These are phyloP conservation scores for Colletotrichum incanum DNA, from an alignment of 2,329 filamentous ascomycete species.

Conservation along the genomic window DNA sequence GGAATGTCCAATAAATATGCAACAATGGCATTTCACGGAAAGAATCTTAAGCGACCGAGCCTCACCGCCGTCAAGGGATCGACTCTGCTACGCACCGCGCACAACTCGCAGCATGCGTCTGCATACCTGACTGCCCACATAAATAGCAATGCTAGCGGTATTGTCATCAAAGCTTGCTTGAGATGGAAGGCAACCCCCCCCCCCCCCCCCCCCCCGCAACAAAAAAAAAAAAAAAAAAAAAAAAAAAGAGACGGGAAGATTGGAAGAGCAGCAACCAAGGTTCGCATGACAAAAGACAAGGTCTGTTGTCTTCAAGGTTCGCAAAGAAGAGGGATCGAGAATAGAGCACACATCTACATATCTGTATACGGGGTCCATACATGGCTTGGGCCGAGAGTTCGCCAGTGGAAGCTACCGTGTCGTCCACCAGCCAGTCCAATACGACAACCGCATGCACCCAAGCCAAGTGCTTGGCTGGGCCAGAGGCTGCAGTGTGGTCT, in stretches of 20 bases:
- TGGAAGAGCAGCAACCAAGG: background rate
- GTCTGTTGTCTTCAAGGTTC: background rate
- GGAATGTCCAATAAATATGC: too few species aligned
- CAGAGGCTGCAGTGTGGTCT: background rate
- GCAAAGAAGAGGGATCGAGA: background rate
- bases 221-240: background rate
- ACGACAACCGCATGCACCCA: background rate
- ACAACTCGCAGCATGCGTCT: too few species aligned
- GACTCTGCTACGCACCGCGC: background rate
- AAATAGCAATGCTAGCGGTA: too few species aligned
- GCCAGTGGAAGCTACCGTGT: background rate
- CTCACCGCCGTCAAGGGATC: background rate
- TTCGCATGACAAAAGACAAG: background rate
- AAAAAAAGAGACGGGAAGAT: constrained; percentile 4
- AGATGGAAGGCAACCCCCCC: too few species aligned
- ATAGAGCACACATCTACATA: background rate
- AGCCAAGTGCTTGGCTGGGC: background rate
- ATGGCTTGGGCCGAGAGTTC: background rate
- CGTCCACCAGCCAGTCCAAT: background rate
- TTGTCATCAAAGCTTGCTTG: too few species aligned
- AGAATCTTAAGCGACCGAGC: too few species aligned
- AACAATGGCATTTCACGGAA: too few species aligned
- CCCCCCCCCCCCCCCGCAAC: too few species aligned
- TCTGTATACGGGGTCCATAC: background rate
- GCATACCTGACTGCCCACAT: too few species aligned